Evolutionary conservation across 306 rosid species (phyloP).

Genomic region (Carpinus fangiana): DNA sequence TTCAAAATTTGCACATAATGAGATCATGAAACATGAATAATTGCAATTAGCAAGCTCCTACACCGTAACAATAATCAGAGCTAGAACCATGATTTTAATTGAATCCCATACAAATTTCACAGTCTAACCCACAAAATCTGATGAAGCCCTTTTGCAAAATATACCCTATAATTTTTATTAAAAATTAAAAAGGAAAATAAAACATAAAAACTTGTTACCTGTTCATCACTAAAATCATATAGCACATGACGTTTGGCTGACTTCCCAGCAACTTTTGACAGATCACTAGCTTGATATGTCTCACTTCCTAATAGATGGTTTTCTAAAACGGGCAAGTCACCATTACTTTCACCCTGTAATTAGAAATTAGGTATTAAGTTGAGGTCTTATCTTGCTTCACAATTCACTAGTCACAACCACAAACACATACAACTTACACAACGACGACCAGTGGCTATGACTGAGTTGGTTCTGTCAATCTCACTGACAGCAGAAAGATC

Average conservation of each 20-base stretch:
- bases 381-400: slow-evolving; percentile 44
- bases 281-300: slow-evolving; percentile 40
- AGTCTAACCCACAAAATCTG: slow-evolving; percentile 10
- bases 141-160: slow-evolving; percentile 2
- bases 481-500: slow-evolving; percentile 28
- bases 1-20: background rate
- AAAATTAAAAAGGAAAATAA: background rate
- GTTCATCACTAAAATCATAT: slow-evolving; percentile 80
- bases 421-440: slow-evolving; percentile 99
- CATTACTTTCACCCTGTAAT: slow-evolving; percentile 60
- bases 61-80: background rate
- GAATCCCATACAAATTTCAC: background rate
- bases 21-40: background rate
- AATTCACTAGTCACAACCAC: slow-evolving; percentile 45
- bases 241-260: slow-evolving; percentile 33
- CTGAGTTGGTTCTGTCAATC: slow-evolving; percentile 37
- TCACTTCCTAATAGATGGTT: slow-evolving; percentile 39
- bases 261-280: slow-evolving; percentile 35
- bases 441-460: slow-evolving; percentile 66
- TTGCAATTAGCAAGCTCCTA: background rate
- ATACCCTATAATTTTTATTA: background rate
- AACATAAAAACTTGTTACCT: slow-evolving; percentile 39
- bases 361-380: slow-evolving; percentile 44
- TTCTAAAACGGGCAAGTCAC: slow-evolving; percentile 35
- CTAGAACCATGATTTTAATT: background rate